Evolutionary conservation across 495 filamentous ascomycete genomes (phyloP).

Genomic region (Podospora appendiculata): DNA sequence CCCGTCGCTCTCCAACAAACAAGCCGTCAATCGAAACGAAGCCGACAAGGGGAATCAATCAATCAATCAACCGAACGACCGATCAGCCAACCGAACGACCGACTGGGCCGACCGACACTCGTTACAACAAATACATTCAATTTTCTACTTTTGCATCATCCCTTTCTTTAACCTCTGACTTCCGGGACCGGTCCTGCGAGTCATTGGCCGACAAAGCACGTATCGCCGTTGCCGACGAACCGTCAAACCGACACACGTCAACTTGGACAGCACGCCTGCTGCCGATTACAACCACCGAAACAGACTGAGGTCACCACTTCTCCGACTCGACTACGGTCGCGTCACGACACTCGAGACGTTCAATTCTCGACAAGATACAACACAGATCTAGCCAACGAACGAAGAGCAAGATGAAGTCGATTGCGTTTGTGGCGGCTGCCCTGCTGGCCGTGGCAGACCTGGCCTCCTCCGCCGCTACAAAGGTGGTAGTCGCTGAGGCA

Average conservation of each 20-base stretch:
- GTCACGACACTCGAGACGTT: no score
- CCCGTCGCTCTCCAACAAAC: slow-evolving; percentile 1
- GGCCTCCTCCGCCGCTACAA: not conserved
- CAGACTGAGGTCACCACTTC: not conserved
- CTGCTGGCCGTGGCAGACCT: slow-evolving; percentile 8
- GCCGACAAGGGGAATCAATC: slow-evolving; percentile 14
- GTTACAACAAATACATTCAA: slow-evolving; percentile 16
- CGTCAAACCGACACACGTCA: not conserved
- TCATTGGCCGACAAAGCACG: slow-evolving; percentile 5
- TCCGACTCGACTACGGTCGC: not conserved
- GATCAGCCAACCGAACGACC: not conserved
- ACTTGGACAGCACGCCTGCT: not conserved
- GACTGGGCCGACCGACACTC: slow-evolving; percentile 12
- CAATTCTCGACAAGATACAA: not conserved
- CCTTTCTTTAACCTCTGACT: slow-evolving; percentile 1
- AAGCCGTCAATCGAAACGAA: not conserved
- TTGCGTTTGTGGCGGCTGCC: slow-evolving; percentile 8
- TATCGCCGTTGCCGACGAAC: not conserved
- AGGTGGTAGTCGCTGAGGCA: slow-evolving; percentile 7
- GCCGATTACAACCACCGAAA: no score
- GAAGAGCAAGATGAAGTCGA: slow-evolving; percentile 20
- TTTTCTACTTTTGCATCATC: not conserved
- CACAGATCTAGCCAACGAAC: not conserved
- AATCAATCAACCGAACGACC: not conserved
- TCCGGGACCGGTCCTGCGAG: slow-evolving; percentile 5